These are phyloP conservation scores for Corynascus novoguineensis DNA, from an alignment of 495 filamentous ascomycete species.

Conservation along the genomic window DNA sequence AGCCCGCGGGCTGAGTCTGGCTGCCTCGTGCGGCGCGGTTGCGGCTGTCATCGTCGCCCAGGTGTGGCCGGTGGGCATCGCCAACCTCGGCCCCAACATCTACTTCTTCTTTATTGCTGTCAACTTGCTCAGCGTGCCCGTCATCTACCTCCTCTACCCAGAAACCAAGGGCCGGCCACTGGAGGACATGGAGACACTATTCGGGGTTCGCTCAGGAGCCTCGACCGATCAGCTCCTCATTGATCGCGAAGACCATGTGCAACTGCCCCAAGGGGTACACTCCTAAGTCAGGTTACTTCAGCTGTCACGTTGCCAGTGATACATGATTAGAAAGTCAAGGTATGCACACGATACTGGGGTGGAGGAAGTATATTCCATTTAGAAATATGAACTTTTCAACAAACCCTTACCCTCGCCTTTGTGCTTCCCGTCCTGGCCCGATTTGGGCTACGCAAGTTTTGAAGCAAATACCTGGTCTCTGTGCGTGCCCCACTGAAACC, in stretches of 20 bases:
- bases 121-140: conserved; percentile 46
- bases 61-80: conserved; percentile 50
- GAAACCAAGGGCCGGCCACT: conserved; percentile 49
- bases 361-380: too few species aligned
- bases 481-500: too few species aligned
- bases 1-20: conserved; percentile 47
- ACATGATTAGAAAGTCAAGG: too few species aligned
- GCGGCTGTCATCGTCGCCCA: conserved; percentile 48
- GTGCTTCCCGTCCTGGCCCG: too few species aligned
- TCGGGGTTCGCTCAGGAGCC: conserved; percentile 23
- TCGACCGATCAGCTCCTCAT: conserved; percentile 12
- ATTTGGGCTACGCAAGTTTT: too few species aligned
- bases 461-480: too few species aligned
- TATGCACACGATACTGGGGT: too few species aligned
- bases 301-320: too few species aligned
- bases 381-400: too few species aligned
- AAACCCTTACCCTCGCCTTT: too few species aligned
- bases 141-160: conserved; percentile 47
- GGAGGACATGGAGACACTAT: conserved; percentile 51
- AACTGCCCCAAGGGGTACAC: too few species aligned
- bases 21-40: conserved; percentile 46
- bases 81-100: conserved; percentile 48
- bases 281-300: too few species aligned
- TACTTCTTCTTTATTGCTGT: conserved; percentile 56
- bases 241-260: neutral